A percentile compares a stretch with the other conserved stretches of the same genome.
Conservation (phyloP, 2,329 filamentous ascomycete genomes). For the Leptographium procerum region DNA sequence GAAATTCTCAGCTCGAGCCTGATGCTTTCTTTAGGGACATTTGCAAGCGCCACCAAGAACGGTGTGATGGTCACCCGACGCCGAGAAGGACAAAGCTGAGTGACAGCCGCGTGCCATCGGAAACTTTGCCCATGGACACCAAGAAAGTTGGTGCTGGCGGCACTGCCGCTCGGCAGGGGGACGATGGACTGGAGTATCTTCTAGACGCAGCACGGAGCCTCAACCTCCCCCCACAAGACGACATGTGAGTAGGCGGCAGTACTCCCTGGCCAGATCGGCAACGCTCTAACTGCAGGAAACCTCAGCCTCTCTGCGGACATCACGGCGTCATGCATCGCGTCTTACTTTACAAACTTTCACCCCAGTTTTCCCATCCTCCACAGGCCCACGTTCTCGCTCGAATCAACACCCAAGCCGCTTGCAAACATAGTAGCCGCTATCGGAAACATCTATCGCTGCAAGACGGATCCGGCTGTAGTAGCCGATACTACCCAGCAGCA, state of each 20-base stretch:
- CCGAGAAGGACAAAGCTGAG: background rate
- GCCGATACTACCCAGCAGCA: background rate
- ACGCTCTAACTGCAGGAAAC: background rate
- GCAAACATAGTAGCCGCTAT: constrained; percentile 2
- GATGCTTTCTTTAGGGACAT: background rate
- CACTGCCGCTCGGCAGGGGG: background rate
- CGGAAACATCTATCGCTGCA: constrained; percentile 3
- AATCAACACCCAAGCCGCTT: background rate
- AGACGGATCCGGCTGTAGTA: background rate
- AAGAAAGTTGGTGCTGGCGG: background rate
- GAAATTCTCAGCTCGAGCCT: background rate
- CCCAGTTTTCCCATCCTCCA: background rate
- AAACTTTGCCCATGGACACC: background rate
- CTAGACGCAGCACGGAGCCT: background rate
- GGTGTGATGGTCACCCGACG: constrained; percentile 2
- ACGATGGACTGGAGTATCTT: background rate
- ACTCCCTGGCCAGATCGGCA: too few relatives aligned
- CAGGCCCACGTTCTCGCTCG: background rate
- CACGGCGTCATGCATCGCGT: background rate
- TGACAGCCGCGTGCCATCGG: background rate
- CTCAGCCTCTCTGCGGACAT: background rate
- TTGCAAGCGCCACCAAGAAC: constrained; percentile 4
- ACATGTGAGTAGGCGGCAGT: background rate
- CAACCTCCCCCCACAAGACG: background rate
- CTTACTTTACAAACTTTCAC: constrained; percentile 1